Base-by-base conservation (phyloP, 768 basidiomycete genomes). In the Termitomyces sp. region DNA sequence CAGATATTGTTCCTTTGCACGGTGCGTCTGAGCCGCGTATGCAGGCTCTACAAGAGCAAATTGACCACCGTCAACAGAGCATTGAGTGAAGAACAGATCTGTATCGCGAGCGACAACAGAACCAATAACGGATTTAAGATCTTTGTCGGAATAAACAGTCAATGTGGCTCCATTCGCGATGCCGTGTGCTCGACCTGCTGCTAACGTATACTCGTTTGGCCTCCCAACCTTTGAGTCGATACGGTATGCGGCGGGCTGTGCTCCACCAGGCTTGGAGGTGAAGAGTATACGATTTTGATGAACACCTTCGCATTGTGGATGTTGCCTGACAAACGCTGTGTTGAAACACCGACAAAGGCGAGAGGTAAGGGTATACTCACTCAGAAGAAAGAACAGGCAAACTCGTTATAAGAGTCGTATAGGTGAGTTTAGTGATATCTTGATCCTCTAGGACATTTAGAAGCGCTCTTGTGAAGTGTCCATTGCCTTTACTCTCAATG, bases 271-370 rank as follows among this genome's bases (percentile, higher is more conserved):
- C 27, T 23, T 31, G 35, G 44, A 38, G 32, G 25, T 16, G n/a
- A 54, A 54, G 6, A 54, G 19, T 12, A 35, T 46, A 12, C 53
- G 53, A 47, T 46, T 27, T 27, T 38, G 44, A 40, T 54, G 35
- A 32, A 46, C n/a, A 19, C 58, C 58, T 51, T 51, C 32, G 29
- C 53, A 56, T 40, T 55, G 53, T 2, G 58, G 58, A 49, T 38
- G 43, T 34, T 59, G 53, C 14, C 51, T 53, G 31, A n/a, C 11
- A 17, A 38, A 14, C 7, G 21, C 14, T 16, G 12, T 17, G 29
- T 14, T n/a, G 7, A 44, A 44, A 29, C 29, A 29, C 29, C 7
- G 12, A 25, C 16, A 1, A 25, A 43, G 12, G 16, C 32, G 9
- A 2, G 7, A 16, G 25, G 9, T 8, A 44, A 8, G 8, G 5